Evolutionary conservation across 2,329 filamentous ascomycete genomes (phyloP), one percentile per base, ranked within the genome.

Genomic region (Monosporascus sp.): DNA sequence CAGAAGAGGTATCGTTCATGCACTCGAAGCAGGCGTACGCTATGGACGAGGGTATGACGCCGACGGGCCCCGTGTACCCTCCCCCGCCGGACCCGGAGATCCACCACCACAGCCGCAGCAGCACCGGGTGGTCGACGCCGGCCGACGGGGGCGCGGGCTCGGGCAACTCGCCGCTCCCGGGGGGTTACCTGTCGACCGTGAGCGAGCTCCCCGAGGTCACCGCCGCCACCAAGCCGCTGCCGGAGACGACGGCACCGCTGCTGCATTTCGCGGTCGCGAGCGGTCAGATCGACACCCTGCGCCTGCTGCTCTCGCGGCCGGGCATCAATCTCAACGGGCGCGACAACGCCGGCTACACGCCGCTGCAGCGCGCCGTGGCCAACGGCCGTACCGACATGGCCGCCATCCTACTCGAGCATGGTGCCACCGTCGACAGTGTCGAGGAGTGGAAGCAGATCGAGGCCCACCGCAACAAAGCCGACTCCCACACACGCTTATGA

Each of bases 251-350:
- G 17, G 63, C 65, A n/a, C 62, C 67, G 9, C 56, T 67, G 8
- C 59, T 68, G 46, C 67, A 69, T 55, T 67, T 69, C 44, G 67
- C 66, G 8, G 58, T 68, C n/a, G 65, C 62, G 11, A 60, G 63
- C 7, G 66, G 66, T 1, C 64, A 66, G 49, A 53, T 62, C 43
- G 66, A 68, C 41, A 67, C 65, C 0, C 51, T 69, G 41, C 57
- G 61, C 7, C 59, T 67, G 17, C 48, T 69, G 22, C 57, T 69
- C n/a, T 61, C 60, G 48, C 63, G 65, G 36, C 59, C 59, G 49
- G 64, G 67, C 36, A 61, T 66, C 39, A 63, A 66, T 51, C 51
- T 69, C 53, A 65, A 68, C 46, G 60, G 62, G 17, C 62, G 62
- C 17, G 65, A 69, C 45, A 60, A 52, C 36, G 50, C 60, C 15